Evolutionary conservation across 139 green algal genomes (phyloP), one percentile per base, ranked within the genome.

Genomic region (Limnomonas spitsbergensis): DNA sequence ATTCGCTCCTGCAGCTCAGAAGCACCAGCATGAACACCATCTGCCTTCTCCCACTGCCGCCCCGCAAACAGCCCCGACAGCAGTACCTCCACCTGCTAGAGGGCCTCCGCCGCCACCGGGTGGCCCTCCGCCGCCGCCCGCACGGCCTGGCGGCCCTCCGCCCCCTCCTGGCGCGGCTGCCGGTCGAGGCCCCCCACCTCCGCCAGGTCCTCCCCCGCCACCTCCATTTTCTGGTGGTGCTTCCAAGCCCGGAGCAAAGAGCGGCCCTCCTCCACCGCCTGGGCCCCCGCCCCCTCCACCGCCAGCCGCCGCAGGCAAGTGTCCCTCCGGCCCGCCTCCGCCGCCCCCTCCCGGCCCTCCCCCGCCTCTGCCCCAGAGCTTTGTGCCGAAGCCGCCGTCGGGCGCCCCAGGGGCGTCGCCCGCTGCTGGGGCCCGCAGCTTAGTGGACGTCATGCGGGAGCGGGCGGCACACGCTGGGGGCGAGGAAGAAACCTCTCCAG

Each of bases 161-260:
- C 29, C 61, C 61, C 26, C 27, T 20, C 61, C 61, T 36, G 29
- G 9, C 6, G 9, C 61, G 9, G 61, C 61, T 72, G 61, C 29
- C 9, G 29, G 61, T 34, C 7, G 9, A 34, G 61, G 61, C 6
- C 27, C 26, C 7, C 61, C 61, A 39, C 61, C 61, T 34, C 61
- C 61, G 6, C 61, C 61, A 72, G 61, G 61, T 7, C 61, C 61
- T 72, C 61, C 61, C 61, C 61, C 61, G 9, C 27, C 61, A 39
- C 27, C 61, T 20, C 27, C 61, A 72, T 20, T 20, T 61, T 14
- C 47, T 20, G 47, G 14, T n/a, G n/a, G n/a, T n/a, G n/a, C n/a
- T n/a, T n/a, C n/a, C n/a, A n/a, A n/a, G n/a, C n/a, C n/a, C n/a
- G n/a, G n/a, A n/a, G n/a, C n/a, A n/a, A n/a, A n/a, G n/a, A n/a